phyloP scores from a whole-genome alignment of 2,329 filamentous ascomycete genomes.

The Aspergillus sp. region DNA sequence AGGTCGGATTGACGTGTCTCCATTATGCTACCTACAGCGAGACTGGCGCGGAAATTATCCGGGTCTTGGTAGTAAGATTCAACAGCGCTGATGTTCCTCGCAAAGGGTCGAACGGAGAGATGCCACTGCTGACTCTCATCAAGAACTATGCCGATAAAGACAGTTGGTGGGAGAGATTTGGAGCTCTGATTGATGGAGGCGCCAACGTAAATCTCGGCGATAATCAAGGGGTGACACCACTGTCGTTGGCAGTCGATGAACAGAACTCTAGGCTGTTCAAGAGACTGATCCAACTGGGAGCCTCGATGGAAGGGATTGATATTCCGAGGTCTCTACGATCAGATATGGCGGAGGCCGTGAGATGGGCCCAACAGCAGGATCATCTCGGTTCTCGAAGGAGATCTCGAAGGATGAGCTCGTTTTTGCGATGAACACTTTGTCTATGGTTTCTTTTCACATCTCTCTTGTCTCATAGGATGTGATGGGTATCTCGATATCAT shows the following conservation, averaged over 20 bases:
- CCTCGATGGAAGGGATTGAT: not conserved
- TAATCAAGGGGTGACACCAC: not conserved
- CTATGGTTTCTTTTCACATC: too few relatives aligned
- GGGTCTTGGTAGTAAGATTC: not conserved
- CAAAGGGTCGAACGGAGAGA: not conserved
- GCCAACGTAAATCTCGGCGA: slow-evolving; percentile 5
- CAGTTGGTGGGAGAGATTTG: slow-evolving; percentile 1
- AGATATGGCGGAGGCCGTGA: not conserved
- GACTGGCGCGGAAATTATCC: slow-evolving; percentile 1
- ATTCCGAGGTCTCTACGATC: not conserved
- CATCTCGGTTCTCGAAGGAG: not conserved
- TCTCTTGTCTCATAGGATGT: too few relatives aligned
- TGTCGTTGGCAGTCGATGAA: not conserved
- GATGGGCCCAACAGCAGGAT: not conserved
- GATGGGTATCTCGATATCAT: too few relatives aligned
- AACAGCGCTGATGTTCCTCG: slow-evolving; percentile 1
- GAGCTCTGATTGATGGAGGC: not conserved
- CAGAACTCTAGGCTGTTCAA: not conserved
- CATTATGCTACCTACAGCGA: slow-evolving; percentile 10
- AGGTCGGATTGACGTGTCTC: slow-evolving; percentile 6
- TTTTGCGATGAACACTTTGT: too few relatives aligned
- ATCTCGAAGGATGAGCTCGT: not conserved
- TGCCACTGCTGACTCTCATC: slow-evolving; percentile 6
- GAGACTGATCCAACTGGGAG: not conserved
- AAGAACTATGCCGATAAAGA: not conserved